These are phyloP conservation scores for Kitagawia praeruptora DNA, from an alignment of 129 eudicot species.

Conservation along the genomic window DNA sequence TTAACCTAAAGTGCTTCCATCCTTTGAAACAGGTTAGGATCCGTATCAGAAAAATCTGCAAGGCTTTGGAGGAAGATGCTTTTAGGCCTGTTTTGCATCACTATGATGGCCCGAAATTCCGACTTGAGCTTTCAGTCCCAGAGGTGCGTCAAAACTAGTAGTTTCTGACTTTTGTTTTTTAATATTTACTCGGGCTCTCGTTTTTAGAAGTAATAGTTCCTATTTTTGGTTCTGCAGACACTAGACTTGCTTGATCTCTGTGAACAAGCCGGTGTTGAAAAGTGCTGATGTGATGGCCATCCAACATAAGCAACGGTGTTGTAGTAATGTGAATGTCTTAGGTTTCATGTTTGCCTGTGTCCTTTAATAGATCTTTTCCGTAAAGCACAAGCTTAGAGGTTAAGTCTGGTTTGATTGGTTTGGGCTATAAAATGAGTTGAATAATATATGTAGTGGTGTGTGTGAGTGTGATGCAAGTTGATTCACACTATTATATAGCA, in stretches of 20 bases:
- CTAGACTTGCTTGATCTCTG: constrained; percentile 93
- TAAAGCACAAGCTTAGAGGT: constrained; percentile 81
- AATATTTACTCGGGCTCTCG: background rate
- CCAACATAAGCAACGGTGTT: constrained; percentile 26
- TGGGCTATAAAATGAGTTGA: constrained; percentile 13
- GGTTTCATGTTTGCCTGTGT: constrained; percentile 36
- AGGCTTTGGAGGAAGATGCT: constrained; percentile 93
- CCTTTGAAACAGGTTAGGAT: constrained; percentile 53
- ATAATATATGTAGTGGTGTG: constrained; percentile 32
- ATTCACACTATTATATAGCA: constrained; percentile 22
- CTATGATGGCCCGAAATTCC: constrained; percentile 97
- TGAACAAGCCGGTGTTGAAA: constrained; percentile 74
- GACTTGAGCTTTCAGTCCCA: constrained; percentile 91
- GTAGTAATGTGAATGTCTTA: constrained; percentile 12
- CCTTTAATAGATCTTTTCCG: constrained; percentile 35
- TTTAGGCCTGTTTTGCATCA: constrained; percentile 99
- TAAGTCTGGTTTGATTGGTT: constrained; percentile 39
- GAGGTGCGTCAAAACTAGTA: constrained; percentile 42
- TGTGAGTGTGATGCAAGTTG: constrained; percentile 16
- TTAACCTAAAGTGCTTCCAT: background rate
- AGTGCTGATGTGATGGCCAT: constrained; percentile 10
- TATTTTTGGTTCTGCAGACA: constrained; percentile 44
- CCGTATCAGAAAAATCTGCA: constrained; percentile 81
- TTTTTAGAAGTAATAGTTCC: background rate
- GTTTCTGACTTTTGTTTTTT: background rate